Percentiles rank a stretch among this genome's conserved stretches.
phyloP scores from a whole-genome alignment of 768 basidiomycete species.

The Tephrocybe sp. region DNA sequence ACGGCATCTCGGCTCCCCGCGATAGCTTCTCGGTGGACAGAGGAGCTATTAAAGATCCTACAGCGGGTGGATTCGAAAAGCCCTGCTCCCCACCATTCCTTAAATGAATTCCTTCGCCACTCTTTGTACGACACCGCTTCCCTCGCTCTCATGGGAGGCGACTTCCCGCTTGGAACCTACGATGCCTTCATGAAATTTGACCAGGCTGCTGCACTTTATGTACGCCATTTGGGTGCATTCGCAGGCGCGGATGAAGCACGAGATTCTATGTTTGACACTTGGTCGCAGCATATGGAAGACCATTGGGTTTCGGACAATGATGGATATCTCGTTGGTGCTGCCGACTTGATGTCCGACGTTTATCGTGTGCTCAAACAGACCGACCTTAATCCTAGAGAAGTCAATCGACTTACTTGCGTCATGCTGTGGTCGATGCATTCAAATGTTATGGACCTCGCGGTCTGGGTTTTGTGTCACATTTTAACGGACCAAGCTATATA shows the following conservation, averaged over 20 bases:
- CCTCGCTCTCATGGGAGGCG: not conserved
- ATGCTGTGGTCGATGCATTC: not conserved
- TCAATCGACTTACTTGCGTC: not conserved
- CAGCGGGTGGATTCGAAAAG: not conserved
- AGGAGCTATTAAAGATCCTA: not conserved
- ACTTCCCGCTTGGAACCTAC: not conserved
- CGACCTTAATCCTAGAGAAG: not conserved
- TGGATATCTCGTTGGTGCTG: not conserved
- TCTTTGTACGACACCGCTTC: not conserved
- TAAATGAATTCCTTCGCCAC: not conserved
- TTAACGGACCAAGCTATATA: constrained; percentile 1
- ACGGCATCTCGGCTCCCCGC: not conserved
- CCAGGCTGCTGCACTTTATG: not conserved
- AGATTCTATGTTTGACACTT: not conserved
- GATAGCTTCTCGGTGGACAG: not conserved
- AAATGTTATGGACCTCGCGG: not conserved
- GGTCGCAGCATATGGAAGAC: not conserved
- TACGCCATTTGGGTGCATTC: not conserved
- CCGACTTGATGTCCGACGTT: not conserved
- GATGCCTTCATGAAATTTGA: not conserved
- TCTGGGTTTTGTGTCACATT: constrained; percentile 1
- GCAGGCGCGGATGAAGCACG: not conserved
- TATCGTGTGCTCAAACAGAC: not conserved
- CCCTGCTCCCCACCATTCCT: not conserved
- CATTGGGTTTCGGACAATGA: not conserved